These are phyloP conservation scores for Penicillium digitatum DNA, from an alignment of 2,329 filamentous ascomycete species.

Conservation along the genomic window DNA sequence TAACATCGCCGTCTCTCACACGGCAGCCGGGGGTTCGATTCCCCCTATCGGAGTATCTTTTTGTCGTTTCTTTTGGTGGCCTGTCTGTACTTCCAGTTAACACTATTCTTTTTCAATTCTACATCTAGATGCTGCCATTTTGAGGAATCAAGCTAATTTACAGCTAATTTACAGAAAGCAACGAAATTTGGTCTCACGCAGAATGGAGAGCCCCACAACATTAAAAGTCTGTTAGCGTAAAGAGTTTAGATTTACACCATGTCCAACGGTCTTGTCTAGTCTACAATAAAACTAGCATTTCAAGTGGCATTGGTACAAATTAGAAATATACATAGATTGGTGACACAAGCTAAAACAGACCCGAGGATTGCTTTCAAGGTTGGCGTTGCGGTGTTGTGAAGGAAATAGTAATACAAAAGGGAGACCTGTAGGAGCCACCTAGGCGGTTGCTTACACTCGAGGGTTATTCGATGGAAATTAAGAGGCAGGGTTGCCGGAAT, in stretches of 20 bases:
- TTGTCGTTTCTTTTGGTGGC: background rate
- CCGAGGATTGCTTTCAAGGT: background rate
- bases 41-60: constrained; percentile 25
- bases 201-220: background rate
- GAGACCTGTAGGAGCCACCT: background rate
- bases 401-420: background rate
- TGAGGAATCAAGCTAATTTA: background rate
- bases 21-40: constrained; percentile 31
- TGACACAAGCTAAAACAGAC: background rate
- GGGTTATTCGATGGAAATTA: background rate
- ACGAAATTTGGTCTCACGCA: background rate
- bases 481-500: background rate
- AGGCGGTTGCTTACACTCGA: background rate
- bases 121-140: background rate
- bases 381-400: background rate
- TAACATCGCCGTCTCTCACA: constrained; percentile 32
- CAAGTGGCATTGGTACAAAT: background rate
- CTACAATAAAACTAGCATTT: background rate
- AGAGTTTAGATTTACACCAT: background rate
- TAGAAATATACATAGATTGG: background rate
- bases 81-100: background rate
- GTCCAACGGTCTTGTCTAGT: background rate
- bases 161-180: background rate
- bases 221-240: background rate
- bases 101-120: background rate